Evolutionary conservation across 768 basidiomycete species (phyloP).

Genomic region (Kwoniella newhampshirensis): DNA sequence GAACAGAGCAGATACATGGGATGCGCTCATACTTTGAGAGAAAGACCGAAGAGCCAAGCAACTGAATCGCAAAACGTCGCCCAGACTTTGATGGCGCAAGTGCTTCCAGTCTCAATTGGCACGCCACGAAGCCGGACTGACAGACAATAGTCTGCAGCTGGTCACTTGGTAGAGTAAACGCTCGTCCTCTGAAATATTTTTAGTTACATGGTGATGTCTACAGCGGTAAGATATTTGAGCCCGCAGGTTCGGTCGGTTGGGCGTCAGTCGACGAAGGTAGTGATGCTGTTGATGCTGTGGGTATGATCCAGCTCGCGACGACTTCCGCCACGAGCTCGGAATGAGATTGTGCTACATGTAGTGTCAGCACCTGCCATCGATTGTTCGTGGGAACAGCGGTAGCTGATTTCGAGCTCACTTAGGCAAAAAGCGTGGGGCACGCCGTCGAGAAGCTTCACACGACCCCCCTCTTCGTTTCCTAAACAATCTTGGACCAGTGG

Average conservation of each 20-base stretch:
- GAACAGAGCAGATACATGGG: too few species aligned
- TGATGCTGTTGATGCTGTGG: background rate
- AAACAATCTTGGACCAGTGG: conserved; percentile 57
- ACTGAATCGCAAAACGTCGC: too few species aligned
- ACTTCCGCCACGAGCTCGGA: conserved; percentile 32
- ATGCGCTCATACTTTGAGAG: too few species aligned
- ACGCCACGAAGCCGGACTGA: too few species aligned
- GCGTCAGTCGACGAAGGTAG: background rate
- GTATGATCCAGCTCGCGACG: conserved; percentile 36
- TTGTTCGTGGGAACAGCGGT: background rate
- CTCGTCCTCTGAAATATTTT: too few species aligned
- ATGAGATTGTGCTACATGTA: conserved; percentile 17
- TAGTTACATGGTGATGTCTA: too few species aligned
- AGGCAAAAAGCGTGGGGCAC: conserved; percentile 75
- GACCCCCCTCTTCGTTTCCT: conserved; percentile 50
- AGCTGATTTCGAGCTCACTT: conserved; percentile 56
- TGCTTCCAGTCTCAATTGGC: too few species aligned
- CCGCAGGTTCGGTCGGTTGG: background rate
- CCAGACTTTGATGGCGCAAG: too few species aligned
- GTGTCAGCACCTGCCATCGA: background rate
- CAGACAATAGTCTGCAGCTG: too few species aligned
- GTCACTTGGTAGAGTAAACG: too few species aligned
- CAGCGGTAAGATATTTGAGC: conserved; percentile 12
- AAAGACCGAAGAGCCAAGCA: too few species aligned
- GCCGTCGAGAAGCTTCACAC: conserved; percentile 58